phyloP scores from a whole-genome alignment of 2,329 filamentous ascomycete species.

The Colletotrichum filicis region DNA sequence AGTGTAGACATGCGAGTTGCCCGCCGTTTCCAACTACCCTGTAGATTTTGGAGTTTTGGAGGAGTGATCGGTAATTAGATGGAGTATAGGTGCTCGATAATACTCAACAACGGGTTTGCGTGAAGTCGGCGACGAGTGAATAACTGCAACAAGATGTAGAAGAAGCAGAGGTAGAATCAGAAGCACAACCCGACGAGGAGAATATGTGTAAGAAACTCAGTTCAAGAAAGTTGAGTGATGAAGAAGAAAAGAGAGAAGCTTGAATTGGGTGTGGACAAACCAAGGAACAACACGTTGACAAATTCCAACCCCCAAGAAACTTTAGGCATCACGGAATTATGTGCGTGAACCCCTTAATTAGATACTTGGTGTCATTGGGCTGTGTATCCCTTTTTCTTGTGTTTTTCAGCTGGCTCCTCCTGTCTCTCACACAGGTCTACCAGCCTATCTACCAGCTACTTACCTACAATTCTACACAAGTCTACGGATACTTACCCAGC shows the following conservation, averaged over 20 bases:
- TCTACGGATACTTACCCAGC: no score
- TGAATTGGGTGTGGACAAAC: neutral
- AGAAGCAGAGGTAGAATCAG: no score
- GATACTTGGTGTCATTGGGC: neutral
- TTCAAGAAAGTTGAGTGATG: neutral
- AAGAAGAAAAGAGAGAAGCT: no score
- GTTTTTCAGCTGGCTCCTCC: no score
- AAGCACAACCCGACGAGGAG: neutral
- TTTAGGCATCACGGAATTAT: neutral
- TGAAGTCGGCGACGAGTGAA: neutral
- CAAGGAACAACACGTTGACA: neutral
- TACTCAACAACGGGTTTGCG: neutral
- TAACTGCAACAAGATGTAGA: neutral
- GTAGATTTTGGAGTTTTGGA: neutral
- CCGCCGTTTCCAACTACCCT: no score
- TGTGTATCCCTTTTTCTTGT: no score
- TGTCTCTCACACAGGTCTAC: neutral
- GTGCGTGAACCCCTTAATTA: neutral
- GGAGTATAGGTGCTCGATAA: neutral
- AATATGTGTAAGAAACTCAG: neutral
- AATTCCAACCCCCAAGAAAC: neutral
- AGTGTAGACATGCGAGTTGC: neutral
- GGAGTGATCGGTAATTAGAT: neutral
- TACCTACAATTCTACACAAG: no score
- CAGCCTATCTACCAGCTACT: no score